Evolutionary conservation across 257 asterid species (phyloP).

Genomic region (Marsdenia floribunda): DNA sequence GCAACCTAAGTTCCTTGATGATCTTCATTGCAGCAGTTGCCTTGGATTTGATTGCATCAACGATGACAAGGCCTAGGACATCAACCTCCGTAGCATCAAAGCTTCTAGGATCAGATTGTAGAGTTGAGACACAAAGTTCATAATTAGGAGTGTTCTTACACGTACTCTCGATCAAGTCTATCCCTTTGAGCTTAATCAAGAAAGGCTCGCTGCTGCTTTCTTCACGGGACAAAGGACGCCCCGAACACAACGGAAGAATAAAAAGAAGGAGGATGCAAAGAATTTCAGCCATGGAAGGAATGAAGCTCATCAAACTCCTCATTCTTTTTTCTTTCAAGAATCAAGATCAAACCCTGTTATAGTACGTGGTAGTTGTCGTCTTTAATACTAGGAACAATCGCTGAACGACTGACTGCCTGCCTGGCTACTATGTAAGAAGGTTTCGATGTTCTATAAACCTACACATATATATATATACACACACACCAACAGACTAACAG

Average conservation of each 20-base stretch:
- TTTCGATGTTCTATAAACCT: neutral
- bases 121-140: slow-evolving; percentile 28
- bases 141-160: slow-evolving; percentile 52
- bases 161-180: slow-evolving; percentile 31
- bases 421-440: too few relatives aligned
- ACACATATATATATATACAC: too few relatives aligned
- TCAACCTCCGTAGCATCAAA: neutral
- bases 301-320: slow-evolving; percentile 8
- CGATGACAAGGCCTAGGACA: slow-evolving; percentile 28
- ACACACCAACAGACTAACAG: too few relatives aligned
- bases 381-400: neutral
- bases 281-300: slow-evolving; percentile 1
- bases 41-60: slow-evolving; percentile 19
- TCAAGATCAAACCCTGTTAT: neutral
- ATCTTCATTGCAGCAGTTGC: neutral
- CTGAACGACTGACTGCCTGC: neutral
- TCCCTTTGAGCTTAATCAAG: slow-evolving; percentile 10
- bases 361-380: neutral
- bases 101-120: slow-evolving; percentile 26
- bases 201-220: neutral
- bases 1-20: slow-evolving; percentile 15
- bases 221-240: neutral
- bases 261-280: neutral
- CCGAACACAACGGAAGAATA: neutral
- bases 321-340: neutral